A percentile compares a stretch with the other conserved stretches of the same genome.
Evolutionary conservation across 2,329 filamentous ascomycete species (phyloP).

Genomic region (Colletotrichum viniferum): DNA sequence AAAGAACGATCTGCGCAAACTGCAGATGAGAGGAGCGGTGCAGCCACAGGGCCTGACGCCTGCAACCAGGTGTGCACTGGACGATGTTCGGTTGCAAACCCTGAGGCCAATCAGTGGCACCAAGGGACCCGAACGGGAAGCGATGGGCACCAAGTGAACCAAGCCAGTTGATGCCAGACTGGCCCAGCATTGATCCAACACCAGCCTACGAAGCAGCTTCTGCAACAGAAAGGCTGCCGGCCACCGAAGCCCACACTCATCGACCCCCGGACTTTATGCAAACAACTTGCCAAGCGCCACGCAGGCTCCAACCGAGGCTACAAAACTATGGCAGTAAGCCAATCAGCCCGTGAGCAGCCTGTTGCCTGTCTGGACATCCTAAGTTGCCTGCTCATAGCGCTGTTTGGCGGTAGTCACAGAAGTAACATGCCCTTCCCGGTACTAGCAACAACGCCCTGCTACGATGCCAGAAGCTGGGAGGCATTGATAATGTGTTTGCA

Average conservation of each 20-base stretch:
- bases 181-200: slow-evolving; percentile 16
- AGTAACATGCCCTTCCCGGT: background rate
- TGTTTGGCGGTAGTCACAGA: slow-evolving; percentile 8
- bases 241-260: slow-evolving; percentile 23
- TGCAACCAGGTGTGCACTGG: background rate
- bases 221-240: slow-evolving; percentile 26
- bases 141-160: slow-evolving; percentile 13
- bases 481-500: background rate
- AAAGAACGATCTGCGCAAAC: background rate
- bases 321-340: background rate
- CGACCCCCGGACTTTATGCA: slow-evolving; percentile 36
- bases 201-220: slow-evolving; percentile 26
- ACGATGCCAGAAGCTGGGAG: background rate
- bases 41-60: slow-evolving; percentile 12
- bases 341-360: background rate
- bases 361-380: background rate
- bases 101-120: slow-evolving; percentile 4
- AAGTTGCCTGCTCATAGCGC: background rate
- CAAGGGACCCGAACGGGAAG: background rate
- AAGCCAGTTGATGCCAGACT: background rate
- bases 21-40: slow-evolving; percentile 1
- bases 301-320: background rate
- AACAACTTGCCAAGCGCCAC: slow-evolving; percentile 22
- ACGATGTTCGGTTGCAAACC: background rate
- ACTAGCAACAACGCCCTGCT: background rate